Conservation (phyloP, 768 basidiomycete species). For the Boletus rubroflammeus region DNA sequence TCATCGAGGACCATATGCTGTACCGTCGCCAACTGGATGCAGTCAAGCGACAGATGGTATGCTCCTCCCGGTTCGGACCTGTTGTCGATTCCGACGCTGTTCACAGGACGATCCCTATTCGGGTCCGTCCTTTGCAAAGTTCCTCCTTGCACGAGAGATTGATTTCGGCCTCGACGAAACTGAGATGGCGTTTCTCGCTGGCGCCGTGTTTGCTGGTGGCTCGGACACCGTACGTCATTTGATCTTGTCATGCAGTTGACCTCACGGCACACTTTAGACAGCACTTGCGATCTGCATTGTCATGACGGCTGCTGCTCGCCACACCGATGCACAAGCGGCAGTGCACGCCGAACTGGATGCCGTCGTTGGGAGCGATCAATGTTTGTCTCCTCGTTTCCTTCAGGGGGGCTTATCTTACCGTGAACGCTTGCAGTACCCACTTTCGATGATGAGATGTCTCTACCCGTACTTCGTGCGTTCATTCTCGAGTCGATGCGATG, state of each 20-base stretch:
- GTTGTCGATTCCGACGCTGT: neutral
- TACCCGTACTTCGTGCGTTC: conserved; percentile 34
- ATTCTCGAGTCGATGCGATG: conserved; percentile 35
- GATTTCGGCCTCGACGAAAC: conserved; percentile 48
- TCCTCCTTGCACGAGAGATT: conserved; percentile 46
- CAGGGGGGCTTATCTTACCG: neutral
- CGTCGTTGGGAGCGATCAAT: conserved; percentile 38
- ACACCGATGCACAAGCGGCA: conserved; percentile 45
- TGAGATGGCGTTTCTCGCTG: conserved; percentile 56
- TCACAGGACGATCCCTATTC: conserved; percentile 13
- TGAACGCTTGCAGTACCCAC: conserved; percentile 29
- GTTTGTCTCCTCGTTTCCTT: neutral
- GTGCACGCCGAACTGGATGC: conserved; percentile 52
- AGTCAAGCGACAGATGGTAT: conserved; percentile 43
- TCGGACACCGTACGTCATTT: conserved; percentile 41
- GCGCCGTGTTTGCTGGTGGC: conserved; percentile 55
- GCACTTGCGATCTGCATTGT: conserved; percentile 47
- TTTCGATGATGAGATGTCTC: conserved; percentile 29
- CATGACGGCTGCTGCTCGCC: conserved; percentile 46
- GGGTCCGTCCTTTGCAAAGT: conserved; percentile 48
- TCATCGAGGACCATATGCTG: conserved; percentile 44
- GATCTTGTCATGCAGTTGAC: neutral
- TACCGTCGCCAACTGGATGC: conserved; percentile 45
- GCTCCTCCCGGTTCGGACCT: neutral
- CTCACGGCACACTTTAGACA: conserved; percentile 26